Base-by-base conservation (phyloP, 257 asterid species). In the Forsythia viridissima region DNA sequence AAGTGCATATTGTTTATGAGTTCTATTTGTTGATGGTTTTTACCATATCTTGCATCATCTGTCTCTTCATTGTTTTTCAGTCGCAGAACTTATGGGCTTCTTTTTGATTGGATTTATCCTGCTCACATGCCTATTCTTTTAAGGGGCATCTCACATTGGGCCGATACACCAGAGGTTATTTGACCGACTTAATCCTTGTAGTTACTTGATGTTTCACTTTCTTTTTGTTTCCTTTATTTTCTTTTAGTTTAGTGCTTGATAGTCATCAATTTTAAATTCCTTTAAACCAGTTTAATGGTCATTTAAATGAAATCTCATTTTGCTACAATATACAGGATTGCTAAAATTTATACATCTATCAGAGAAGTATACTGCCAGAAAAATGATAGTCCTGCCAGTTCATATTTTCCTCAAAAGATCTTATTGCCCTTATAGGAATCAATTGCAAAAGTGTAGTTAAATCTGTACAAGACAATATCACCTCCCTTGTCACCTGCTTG, bases 101-200 rank as follows among this genome's bases (percentile, higher is more conserved):
- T 95, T 70, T 95, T 95, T 87, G 98, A 95, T 87, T 95, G 99
- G 99, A 85, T 95, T 83, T 95, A 95, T 86, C 97, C 99, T 76
- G 89, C 96, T 77, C 99, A 88, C 86, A 95, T 95, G 96, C 96
- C 96, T 48, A 72, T 88, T 87, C 85, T 95, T 74, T 85, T 95
- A 55, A 92, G 90, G 87, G 99, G 97, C 74, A 92, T 93, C 82
- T 88, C 97, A 67, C 90, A 90, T 79, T 95, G 99, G 99, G 92
- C 98, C 46, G 97, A 95, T 85, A 90, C 92, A n/a, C 98, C 98
- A 5, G 99, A 93, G 96, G 99, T 95, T 76, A 74, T 85, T 72
- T 72, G 38, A 61, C 69, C 12, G 3, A 51, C 20, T 61, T 20
- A 21, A 21, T 61, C 38, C 69, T 61, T 24, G 36, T 21, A 5